phyloP scores from a whole-genome alignment of 2,329 filamentous ascomycete species.

The Acarospora socialis region DNA sequence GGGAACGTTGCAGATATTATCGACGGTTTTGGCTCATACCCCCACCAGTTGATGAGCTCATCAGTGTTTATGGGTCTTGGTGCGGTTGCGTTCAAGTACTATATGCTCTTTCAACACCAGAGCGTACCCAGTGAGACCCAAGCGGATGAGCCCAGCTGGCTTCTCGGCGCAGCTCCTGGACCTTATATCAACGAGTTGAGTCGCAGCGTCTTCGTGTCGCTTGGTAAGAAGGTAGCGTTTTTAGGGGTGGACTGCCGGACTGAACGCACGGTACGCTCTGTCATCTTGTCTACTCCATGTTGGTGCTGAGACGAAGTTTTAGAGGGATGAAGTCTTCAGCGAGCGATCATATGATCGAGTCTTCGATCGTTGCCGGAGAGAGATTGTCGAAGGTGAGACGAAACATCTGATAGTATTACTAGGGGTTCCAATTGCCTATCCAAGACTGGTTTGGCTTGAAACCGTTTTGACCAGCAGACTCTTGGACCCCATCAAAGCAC shows the following conservation, averaged over 20 bases:
- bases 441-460: constrained; percentile 53
- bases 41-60: constrained; percentile 78
- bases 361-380: constrained; percentile 69
- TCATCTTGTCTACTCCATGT: neutral
- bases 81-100: constrained; percentile 92
- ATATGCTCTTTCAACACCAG: constrained; percentile 97
- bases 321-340: constrained; percentile 61
- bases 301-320: constrained; percentile 16
- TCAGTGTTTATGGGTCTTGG: constrained; percentile 83
- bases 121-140: constrained; percentile 70
- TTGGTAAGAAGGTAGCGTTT: constrained; percentile 67
- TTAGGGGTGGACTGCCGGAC: constrained; percentile 84
- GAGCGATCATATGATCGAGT: constrained; percentile 74
- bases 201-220: constrained; percentile 68
- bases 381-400: constrained; percentile 69
- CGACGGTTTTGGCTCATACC: constrained; percentile 85
- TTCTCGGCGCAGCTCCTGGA: constrained; percentile 63
- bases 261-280: constrained; percentile 52
- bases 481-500: constrained; percentile 78
- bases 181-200: constrained; percentile 83
- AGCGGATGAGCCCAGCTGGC: constrained; percentile 77
- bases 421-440: constrained; percentile 72
- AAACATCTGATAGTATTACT: constrained; percentile 82
- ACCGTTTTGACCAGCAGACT: constrained; percentile 64
- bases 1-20: constrained; percentile 47